phyloP scores from a whole-genome alignment of 768 basidiomycete species.

The Calocybe cyanea region DNA sequence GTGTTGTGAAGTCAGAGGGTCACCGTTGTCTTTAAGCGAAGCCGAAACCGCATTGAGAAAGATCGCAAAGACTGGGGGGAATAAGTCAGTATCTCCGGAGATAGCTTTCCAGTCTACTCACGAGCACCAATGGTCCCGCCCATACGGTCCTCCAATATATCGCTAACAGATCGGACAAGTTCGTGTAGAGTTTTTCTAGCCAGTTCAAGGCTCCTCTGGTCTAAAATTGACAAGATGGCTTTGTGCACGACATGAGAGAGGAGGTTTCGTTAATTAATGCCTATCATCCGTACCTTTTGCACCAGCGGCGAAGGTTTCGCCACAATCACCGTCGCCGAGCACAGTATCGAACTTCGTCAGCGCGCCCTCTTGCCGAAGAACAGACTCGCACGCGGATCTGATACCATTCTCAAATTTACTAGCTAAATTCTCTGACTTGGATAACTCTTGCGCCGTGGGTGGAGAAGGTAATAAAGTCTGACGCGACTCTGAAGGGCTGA shows the following conservation, averaged over 20 bases:
- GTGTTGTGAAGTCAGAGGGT: background rate
- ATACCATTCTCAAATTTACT: slow-evolving; percentile 25
- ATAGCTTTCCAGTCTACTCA: slow-evolving; percentile 19
- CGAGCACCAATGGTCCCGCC: slow-evolving; percentile 53
- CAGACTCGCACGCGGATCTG: slow-evolving; percentile 33
- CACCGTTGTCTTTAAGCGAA: slow-evolving; percentile 10
- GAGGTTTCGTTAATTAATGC: background rate
- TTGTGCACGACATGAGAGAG: background rate
- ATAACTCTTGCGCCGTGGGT: background rate
- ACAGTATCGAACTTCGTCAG: slow-evolving; percentile 59
- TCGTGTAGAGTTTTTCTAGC: slow-evolving; percentile 11
- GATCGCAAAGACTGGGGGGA: slow-evolving; percentile 36
- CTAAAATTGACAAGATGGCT: slow-evolving; percentile 31
- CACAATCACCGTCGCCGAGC: slow-evolving; percentile 63
- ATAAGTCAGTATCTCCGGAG: background rate
- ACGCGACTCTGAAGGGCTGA: background rate
- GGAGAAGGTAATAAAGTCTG: background rate
- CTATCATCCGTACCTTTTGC: slow-evolving; percentile 24
- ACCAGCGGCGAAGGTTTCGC: slow-evolving; percentile 53
- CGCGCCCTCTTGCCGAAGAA: slow-evolving; percentile 44
- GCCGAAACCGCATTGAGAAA: slow-evolving; percentile 36
- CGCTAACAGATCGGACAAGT: slow-evolving; percentile 30
- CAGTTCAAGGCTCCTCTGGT: slow-evolving; percentile 21
- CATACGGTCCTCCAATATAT: slow-evolving; percentile 48
- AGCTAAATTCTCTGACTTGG: background rate